Evolutionary conservation across 1,284 basidiomycete genomes (phyloP), one percentile per base, ranked within the genome.

Genomic region (Porogramme epimiltina): DNA sequence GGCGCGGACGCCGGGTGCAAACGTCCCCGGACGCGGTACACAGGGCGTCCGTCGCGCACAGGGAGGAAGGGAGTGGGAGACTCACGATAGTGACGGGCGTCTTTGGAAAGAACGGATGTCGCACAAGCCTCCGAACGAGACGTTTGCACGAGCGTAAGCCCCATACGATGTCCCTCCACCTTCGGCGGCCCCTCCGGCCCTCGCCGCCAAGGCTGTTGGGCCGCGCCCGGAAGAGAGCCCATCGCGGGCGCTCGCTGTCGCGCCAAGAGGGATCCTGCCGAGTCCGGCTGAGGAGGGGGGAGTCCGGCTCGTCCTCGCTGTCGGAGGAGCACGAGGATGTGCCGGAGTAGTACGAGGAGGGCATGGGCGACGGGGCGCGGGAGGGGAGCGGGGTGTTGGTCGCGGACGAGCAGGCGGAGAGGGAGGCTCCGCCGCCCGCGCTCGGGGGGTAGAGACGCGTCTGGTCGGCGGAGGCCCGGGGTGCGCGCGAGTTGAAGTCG

Each of bases 61-160:
- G n/a, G n/a, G n/a, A 22, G 28, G 18, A 42, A 53, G 39, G 51
- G 31, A 53, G 18, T 26, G 45, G n/a, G n/a, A n/a, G 25, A 75
- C 87, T 68, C 61, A 90, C 89, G 48, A 93, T 90, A 45, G 90
- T 89, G 56, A 89, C 77, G 10, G 90, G 90, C 57, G 89, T 89
- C 54, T 82, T 84, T 40, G 91, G 91, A 66, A 91, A 87, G 69
- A 88, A 79, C 20, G 88, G 89, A 70, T 89, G 87, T 49, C 87
- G 80, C 18, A 90, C 70, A 26, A 91, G 62, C 48, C 75, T 73
- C 54, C 82, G 73, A 33, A 80, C 65, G 62, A 76, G 75, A 59
- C 82, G 78, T 65, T 80, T 85, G 53, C 80, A 52, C 8, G 74
- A 67, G 54, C 84, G 76, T 54, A 70, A 60, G 37, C 70, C 52